A percentile compares a stretch with the other conserved stretches of the same genome.
phyloP scores from a whole-genome alignment of 306 rosid genomes.

The Quercus ilex region DNA sequence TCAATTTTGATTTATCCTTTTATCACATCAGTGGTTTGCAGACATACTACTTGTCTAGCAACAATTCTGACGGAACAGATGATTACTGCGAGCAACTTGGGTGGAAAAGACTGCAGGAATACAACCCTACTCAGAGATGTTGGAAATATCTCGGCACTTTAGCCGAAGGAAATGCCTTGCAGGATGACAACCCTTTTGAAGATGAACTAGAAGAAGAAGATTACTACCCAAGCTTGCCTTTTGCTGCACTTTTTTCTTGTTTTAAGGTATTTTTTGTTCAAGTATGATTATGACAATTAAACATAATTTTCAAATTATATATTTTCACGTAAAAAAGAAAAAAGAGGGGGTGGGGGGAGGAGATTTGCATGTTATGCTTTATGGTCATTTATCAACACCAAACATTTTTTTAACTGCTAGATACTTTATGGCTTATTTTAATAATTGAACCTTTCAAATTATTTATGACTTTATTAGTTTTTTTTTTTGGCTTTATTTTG shows the following conservation, averaged over 20 bases:
- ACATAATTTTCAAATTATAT: neutral
- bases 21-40: constrained; percentile 63
- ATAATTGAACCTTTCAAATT: neutral
- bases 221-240: constrained; percentile 89
- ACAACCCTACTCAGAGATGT: constrained; percentile 58
- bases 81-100: constrained; percentile 69
- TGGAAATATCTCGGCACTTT: constrained; percentile 72
- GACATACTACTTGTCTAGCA: constrained; percentile 76
- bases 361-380: neutral
- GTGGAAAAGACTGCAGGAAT: constrained; percentile 81
- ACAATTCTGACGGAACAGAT: constrained; percentile 67
- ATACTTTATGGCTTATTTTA: neutral
- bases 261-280: constrained; percentile 59
- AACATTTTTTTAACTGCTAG: neutral
- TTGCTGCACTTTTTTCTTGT: constrained; percentile 77
- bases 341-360: neutral
- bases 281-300: neutral
- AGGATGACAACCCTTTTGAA: constrained; percentile 42
- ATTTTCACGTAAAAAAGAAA: neutral
- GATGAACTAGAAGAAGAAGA: constrained; percentile 78
- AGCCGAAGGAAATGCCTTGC: constrained; percentile 54
- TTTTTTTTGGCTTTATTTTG: neutral
- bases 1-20: constrained; percentile 28
- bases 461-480: neutral
- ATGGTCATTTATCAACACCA: neutral